Evolutionary conservation across 2,329 filamentous ascomycete genomes (phyloP).

Genomic region (Trichoderma oligosporum): DNA sequence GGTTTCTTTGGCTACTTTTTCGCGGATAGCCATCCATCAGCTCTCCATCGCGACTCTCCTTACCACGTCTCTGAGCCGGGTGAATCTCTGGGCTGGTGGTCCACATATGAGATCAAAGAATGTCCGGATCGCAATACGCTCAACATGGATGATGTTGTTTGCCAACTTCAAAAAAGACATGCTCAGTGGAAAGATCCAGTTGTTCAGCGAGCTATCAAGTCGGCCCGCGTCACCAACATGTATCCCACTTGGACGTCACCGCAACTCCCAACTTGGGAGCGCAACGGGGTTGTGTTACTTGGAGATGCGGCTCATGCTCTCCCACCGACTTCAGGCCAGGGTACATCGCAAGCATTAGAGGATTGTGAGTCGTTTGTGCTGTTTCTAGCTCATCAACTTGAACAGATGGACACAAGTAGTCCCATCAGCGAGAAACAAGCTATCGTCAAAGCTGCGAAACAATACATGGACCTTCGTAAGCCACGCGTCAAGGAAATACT

Average conservation of each 20-base stretch:
- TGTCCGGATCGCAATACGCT: conserved; percentile 21
- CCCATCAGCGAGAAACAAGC: conserved; percentile 14
- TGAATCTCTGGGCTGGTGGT: conserved; percentile 24
- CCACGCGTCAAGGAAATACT: conserved; percentile 23
- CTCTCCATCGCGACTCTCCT: conserved; percentile 22
- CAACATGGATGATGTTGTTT: conserved; percentile 21
- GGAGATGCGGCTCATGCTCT: conserved; percentile 26
- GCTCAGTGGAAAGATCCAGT: conserved; percentile 24
- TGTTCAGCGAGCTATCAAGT: conserved; percentile 19
- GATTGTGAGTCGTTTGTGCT: conserved; percentile 23
- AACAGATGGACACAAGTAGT: neutral
- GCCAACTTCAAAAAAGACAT: conserved; percentile 22
- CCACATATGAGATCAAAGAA: conserved; percentile 22
- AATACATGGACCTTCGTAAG: conserved; percentile 23
- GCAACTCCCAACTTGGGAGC: conserved; percentile 24
- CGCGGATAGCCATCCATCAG: conserved; percentile 17
- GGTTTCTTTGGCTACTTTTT: conserved; percentile 27
- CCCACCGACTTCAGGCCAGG: conserved; percentile 24
- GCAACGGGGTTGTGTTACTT: conserved; percentile 24
- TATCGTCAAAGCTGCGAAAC: conserved; percentile 21
- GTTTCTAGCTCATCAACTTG: conserved; percentile 21
- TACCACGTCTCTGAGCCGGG: conserved; percentile 22
- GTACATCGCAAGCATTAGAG: conserved; percentile 24
- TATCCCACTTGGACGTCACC: conserved; percentile 26
- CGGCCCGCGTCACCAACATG: conserved; percentile 20